These are phyloP conservation scores for Sporobolomyces roseus DNA, from an alignment of 768 basidiomycete genomes.

Conservation along the genomic window DNA sequence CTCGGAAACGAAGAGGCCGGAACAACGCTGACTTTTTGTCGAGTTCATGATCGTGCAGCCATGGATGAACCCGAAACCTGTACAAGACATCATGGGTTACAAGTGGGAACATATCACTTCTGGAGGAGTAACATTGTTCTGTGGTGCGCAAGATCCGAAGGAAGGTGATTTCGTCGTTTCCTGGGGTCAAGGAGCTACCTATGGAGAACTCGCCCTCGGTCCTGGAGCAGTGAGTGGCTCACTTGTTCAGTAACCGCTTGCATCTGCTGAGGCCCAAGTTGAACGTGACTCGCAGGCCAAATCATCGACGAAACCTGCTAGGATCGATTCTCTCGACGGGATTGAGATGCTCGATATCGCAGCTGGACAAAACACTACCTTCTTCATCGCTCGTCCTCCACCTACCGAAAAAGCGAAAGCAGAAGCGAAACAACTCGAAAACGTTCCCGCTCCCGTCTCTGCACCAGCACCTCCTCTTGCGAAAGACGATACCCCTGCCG, in stretches of 20 bases:
- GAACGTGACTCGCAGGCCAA: slow-evolving; percentile 23
- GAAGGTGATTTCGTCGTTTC: slow-evolving; percentile 66
- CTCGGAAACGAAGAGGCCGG: no score
- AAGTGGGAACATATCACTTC: slow-evolving; percentile 65
- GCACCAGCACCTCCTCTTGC: background rate
- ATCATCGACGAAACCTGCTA: slow-evolving; percentile 46
- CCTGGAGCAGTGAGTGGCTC: slow-evolving; percentile 48
- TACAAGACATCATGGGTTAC: slow-evolving; percentile 61
- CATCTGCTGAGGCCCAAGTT: background rate
- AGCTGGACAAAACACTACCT: slow-evolving; percentile 78
- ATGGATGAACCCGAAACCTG: slow-evolving; percentile 38
- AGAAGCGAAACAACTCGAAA: slow-evolving; percentile 9
- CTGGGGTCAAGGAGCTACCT: slow-evolving; percentile 48
- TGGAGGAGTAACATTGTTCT: slow-evolving; percentile 88
- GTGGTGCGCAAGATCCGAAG: slow-evolving; percentile 70
- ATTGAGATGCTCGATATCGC: slow-evolving; percentile 72
- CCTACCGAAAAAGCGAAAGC: slow-evolving; percentile 25
- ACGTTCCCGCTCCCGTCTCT: background rate
- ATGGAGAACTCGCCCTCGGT: slow-evolving; percentile 75
- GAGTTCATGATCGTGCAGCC: slow-evolving; percentile 7
- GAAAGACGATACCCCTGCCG: background rate
- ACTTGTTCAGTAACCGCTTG: no score
- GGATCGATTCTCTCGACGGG: slow-evolving; percentile 65
- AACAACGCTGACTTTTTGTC: no score
- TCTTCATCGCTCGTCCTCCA: slow-evolving; percentile 69